Base-by-base conservation (phyloP, 805 yeast species). In the Zygotorulaspora chibaensis region DNA sequence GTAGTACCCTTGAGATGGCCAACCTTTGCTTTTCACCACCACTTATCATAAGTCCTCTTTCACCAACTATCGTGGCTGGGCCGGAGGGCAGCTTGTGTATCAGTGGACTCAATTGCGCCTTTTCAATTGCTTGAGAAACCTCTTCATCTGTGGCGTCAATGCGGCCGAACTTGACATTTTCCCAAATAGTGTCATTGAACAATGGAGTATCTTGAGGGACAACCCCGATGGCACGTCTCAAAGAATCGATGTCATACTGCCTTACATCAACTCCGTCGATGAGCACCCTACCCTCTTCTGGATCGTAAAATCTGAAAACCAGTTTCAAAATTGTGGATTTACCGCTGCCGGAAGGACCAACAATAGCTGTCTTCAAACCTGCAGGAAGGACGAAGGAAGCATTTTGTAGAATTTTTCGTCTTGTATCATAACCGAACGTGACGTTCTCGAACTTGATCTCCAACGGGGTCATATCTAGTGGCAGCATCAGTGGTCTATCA, bases 1-100 rank as follows among this genome's bases (percentile, higher is more conserved):
- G 68, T 36, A 93, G 66, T n/a, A 93, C 78, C 52, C 99, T 75
- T 0, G 97, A 93, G 53, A 93, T 88, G 0, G 99, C 98, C 35
- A 93, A 72, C 51, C 99, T 72, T 67, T 93, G 99, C 63, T 93
- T 90, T 64, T 93, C 99, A 50, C 99, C 99, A n/a, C 99, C 99
- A 20, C 96, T 88, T 38, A 93, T 90, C 99, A 93, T 93, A 76
- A 93, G 76, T n/a, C 99, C 99, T 61, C 95, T 73, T 65, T 93
- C 99, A 40, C 99, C 99, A 13, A 93, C 99, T 47, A 87, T 73
- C 0, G 98, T 93, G 25, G 84, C 72, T 34, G 77, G 71, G 1
- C 97, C 96, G 11, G 86, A 85, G 0, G 99, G 98, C 38, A 93
- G 67, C 36, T 82, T 86, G 5, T 64, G 55, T 12, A 91, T 74